Conservation (phyloP, 192 early-diverging fungal species). For the Gonapodya sp. region DNA sequence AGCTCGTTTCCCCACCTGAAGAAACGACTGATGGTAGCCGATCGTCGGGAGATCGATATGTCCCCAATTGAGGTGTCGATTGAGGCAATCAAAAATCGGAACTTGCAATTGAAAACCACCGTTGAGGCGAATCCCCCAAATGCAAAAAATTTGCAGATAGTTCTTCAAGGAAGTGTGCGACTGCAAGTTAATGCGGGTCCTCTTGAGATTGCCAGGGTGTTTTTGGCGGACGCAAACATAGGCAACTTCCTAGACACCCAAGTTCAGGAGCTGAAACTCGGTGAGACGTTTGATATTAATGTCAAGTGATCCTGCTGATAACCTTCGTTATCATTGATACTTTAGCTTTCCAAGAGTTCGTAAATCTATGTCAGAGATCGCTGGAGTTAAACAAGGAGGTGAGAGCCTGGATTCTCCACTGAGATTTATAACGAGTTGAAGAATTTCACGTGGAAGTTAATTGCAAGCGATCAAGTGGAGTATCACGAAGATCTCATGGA, state of each 20-base stretch:
- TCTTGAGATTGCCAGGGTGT: slow-evolving; percentile 9
- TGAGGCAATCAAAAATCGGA: slow-evolving; percentile 6
- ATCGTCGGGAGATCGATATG: slow-evolving; percentile 5
- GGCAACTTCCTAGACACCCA: not conserved
- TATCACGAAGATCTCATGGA: slow-evolving; percentile 15
- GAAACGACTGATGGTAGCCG: slow-evolving; percentile 7
- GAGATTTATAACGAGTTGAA: too few species aligned
- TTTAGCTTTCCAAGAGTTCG: slow-evolving; percentile 11
- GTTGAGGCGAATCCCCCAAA: slow-evolving; percentile 1
- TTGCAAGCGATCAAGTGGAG: slow-evolving; percentile 13
- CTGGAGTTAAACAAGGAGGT: slow-evolving; percentile 12
- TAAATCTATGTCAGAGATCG: slow-evolving; percentile 10
- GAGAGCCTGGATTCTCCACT: too few species aligned
- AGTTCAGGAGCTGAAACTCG: slow-evolving; percentile 6
- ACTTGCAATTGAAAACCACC: not conserved
- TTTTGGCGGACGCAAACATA: not conserved
- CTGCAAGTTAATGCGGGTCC: slow-evolving; percentile 13
- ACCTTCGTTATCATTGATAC: not conserved
- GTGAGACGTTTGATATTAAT: not conserved
- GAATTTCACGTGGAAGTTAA: not conserved
- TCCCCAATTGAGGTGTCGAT: slow-evolving; percentile 11
- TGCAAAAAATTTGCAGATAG: slow-evolving; percentile 11
- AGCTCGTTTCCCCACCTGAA: slow-evolving; percentile 9
- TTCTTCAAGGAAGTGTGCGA: slow-evolving; percentile 13
- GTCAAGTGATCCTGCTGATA: not conserved